A percentile compares a stretch with the other conserved stretches of the same genome.
Conservation (phyloP, 1,139 yeast genomes). For the Yamadazyma diospyri region DNA sequence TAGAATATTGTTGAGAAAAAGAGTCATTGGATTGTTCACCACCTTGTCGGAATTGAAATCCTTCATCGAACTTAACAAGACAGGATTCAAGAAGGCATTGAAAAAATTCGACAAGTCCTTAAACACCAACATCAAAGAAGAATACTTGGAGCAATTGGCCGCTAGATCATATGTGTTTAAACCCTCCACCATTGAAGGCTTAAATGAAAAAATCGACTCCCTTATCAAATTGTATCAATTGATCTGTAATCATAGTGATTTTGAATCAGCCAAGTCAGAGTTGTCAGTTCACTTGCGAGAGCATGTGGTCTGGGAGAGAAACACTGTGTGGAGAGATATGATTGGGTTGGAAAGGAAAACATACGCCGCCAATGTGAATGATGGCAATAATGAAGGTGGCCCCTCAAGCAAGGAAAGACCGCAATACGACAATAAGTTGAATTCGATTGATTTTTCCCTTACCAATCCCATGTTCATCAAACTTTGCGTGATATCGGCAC, state of each 20-base stretch:
- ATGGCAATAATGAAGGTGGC: conserved; percentile 4
- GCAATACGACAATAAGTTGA: conserved; percentile 11
- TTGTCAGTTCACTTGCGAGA: conserved; percentile 63
- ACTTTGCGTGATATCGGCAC: conserved; percentile 37
- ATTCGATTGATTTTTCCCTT: conserved; percentile 36
- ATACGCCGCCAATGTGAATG: conserved; percentile 30
- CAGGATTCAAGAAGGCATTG: conserved; percentile 65
- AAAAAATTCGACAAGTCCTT: conserved; percentile 69
- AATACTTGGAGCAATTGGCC: conserved; percentile 32
- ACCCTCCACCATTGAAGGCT: conserved; percentile 36
- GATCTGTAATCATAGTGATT: conserved; percentile 41
- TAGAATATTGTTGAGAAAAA: conserved; percentile 52
- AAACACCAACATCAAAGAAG: conserved; percentile 37
- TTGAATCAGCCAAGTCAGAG: conserved; percentile 44
- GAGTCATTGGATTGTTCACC: conserved; percentile 54
- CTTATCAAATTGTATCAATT: conserved; percentile 38
- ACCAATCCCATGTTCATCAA: conserved; percentile 45
- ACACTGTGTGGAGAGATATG: conserved; percentile 77
- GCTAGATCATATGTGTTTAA: conserved; percentile 32
- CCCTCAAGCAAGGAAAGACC: conserved; percentile 3
- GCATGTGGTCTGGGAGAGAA: conserved; percentile 74
- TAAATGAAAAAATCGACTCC: conserved; percentile 42
- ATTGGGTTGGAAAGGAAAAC: conserved; percentile 75
- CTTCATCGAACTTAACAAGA: conserved; percentile 60
- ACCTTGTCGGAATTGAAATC: conserved; percentile 64